Percentiles rank a stretch among this genome's conserved stretches.
Conservation (phyloP, 1,284 basidiomycete genomes). For the Fomitopsis palustris region DNA sequence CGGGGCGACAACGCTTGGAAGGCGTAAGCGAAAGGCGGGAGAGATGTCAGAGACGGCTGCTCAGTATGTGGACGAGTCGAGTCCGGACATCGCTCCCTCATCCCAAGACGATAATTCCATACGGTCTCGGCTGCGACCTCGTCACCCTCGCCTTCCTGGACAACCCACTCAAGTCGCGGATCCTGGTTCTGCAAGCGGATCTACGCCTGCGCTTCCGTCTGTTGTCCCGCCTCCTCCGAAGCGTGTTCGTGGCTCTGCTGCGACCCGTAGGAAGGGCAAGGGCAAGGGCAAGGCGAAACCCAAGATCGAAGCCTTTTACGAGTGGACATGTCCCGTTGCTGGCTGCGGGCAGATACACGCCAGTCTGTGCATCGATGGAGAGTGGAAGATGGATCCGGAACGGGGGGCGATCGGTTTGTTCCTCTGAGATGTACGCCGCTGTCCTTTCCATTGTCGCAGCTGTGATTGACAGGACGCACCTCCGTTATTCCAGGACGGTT, state of each 20-base stretch:
- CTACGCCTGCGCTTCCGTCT: not conserved
- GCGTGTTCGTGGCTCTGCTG: not conserved
- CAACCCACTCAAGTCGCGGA: not conserved
- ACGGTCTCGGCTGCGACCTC: slow-evolving; percentile 53
- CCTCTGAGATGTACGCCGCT: slow-evolving; percentile 24
- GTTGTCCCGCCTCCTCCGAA: slow-evolving; percentile 5
- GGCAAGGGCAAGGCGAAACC: slow-evolving; percentile 37
- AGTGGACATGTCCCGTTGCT: slow-evolving; percentile 62
- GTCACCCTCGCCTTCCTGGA: slow-evolving; percentile 18
- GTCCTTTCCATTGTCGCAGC: not conserved
- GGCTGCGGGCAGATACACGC: slow-evolving; percentile 49
- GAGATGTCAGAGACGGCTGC: slow-evolving; percentile 10
- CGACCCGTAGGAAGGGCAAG: slow-evolving; percentile 26
- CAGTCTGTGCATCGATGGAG: slow-evolving; percentile 50
- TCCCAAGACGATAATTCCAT: slow-evolving; percentile 33
- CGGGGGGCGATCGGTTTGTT: slow-evolving; percentile 46
- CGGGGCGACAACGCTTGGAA: not conserved
- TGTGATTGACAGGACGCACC: not conserved
- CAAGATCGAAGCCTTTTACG: slow-evolving; percentile 41
- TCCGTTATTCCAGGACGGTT: not conserved
- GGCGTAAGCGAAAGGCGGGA: slow-evolving; percentile 22
- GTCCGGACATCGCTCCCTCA: not conserved
- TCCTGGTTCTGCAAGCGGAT: not conserved
- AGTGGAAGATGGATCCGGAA: slow-evolving; percentile 43
- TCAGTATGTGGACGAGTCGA: not conserved